Percentiles rank a stretch among this genome's conserved stretches.
Conservation (phyloP, 495 filamentous ascomycete species). For the Aspergillus haitiensis region DNA sequence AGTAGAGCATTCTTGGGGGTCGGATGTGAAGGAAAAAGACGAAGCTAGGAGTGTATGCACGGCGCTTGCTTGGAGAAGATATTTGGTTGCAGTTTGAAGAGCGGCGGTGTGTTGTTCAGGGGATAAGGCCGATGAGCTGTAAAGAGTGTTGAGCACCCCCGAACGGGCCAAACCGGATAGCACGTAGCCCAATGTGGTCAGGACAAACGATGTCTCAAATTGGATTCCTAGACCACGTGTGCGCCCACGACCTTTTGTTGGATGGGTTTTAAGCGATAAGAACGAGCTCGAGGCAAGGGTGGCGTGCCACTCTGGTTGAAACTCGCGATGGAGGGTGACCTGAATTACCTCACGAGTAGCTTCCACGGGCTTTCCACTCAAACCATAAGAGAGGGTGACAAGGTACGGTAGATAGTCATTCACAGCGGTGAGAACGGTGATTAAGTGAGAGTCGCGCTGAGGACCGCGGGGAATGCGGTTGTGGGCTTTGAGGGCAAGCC, state of each 20-base stretch:
- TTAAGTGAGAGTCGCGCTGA: constrained; percentile 64
- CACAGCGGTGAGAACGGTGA: constrained; percentile 63
- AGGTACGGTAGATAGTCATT: constrained; percentile 79
- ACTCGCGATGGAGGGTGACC: constrained; percentile 58
- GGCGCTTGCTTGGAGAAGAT: constrained; percentile 76
- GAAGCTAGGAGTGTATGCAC: constrained; percentile 65
- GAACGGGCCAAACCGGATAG: constrained; percentile 68
- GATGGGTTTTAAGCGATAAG: constrained; percentile 50
- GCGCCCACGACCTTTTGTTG: constrained; percentile 41
- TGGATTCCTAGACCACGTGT: constrained; percentile 71
- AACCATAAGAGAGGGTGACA: constrained; percentile 67
- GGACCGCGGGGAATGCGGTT: constrained; percentile 67
- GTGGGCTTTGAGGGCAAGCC: constrained; percentile 74
- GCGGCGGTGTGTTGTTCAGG: constrained; percentile 65
- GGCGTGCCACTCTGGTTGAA: constrained; percentile 78
- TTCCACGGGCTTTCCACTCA: constrained; percentile 47
- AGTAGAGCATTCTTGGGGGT: constrained; percentile 18
- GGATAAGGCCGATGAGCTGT: constrained; percentile 60
- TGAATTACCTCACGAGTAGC: constrained; percentile 55
- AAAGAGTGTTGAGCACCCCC: constrained; percentile 52
- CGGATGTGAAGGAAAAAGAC: constrained; percentile 28
- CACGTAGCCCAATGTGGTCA: constrained; percentile 73
- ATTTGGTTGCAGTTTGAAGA: constrained; percentile 71
- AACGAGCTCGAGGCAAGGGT: constrained; percentile 58
- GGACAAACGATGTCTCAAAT: constrained; percentile 76